Conservation (phyloP, 106 monocot genomes). For the Acanthochlamys bracteata region DNA sequence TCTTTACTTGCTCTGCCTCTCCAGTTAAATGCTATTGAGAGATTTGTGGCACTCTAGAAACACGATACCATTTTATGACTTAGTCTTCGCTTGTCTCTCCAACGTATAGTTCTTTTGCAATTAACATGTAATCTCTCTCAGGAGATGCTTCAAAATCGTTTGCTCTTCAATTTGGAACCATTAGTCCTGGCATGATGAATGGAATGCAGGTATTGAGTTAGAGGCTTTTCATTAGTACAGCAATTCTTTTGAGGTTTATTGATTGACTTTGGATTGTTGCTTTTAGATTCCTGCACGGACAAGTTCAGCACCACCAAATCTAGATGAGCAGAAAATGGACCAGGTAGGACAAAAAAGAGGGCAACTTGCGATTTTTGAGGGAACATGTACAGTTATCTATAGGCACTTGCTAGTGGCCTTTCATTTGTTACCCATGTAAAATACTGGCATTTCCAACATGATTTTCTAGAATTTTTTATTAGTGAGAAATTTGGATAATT, state of each 20-base stretch:
- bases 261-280: slow-evolving; percentile 1
- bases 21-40: not conserved
- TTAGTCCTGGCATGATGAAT: slow-evolving; percentile 57
- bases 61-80: not conserved
- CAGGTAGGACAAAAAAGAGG: slow-evolving; percentile 22
- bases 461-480: too few relatives aligned
- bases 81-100: not conserved
- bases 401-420: not conserved
- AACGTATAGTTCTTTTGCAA: not conserved
- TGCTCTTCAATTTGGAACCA: slow-evolving; percentile 70
- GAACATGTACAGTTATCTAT: not conserved
- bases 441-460: too few relatives aligned
- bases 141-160: slow-evolving; percentile 42
- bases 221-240: not conserved
- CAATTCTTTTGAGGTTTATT: not conserved
- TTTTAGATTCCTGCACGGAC: slow-evolving; percentile 59
- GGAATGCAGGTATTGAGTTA: slow-evolving; percentile 48
- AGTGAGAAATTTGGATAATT: too few relatives aligned
- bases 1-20: not conserved
- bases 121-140: slow-evolving; percentile 17
- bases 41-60: not conserved
- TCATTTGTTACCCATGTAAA: not conserved
- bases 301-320: slow-evolving; percentile 84
- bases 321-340: slow-evolving; percentile 80
- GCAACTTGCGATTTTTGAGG: not conserved